Conservation (phyloP, 2,329 filamentous ascomycete species). For the Fonsecaea pedrosoi region DNA sequence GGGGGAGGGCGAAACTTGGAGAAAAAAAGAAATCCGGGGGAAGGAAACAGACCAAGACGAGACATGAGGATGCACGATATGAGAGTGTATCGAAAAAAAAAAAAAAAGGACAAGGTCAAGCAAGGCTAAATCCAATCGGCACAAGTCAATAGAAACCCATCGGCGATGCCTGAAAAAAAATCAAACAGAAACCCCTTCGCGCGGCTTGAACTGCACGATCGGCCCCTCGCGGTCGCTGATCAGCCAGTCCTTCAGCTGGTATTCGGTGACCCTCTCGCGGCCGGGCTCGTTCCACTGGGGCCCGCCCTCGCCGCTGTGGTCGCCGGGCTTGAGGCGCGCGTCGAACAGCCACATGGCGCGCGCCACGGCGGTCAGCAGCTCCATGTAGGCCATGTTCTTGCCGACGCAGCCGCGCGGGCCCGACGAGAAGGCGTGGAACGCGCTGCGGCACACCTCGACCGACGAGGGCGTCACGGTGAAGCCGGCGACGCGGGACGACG, state of each 20-base stretch:
- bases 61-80: too few species aligned
- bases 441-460: conserved; percentile 33
- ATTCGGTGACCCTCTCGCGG: conserved; percentile 21
- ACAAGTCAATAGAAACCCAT: too few species aligned
- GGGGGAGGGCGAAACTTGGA: too few species aligned
- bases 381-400: conserved; percentile 43
- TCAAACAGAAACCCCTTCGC: neutral
- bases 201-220: conserved; percentile 24
- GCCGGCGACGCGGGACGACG: conserved; percentile 10
- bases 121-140: too few species aligned
- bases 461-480: conserved; percentile 19
- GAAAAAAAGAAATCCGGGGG: too few species aligned
- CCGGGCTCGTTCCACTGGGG: conserved; percentile 9
- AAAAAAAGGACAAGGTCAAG: too few species aligned
- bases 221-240: conserved; percentile 24
- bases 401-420: conserved; percentile 44
- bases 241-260: conserved; percentile 30
- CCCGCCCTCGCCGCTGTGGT: conserved; percentile 23
- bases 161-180: too few species aligned
- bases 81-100: too few species aligned
- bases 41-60: too few species aligned
- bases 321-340: conserved; percentile 24
- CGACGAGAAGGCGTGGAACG: conserved; percentile 46
- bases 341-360: conserved; percentile 31
- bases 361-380: conserved; percentile 36